These are phyloP conservation scores for Ampelomyces quisqualis DNA, from an alignment of 2,329 filamentous ascomycete genomes.

Conservation along the genomic window DNA sequence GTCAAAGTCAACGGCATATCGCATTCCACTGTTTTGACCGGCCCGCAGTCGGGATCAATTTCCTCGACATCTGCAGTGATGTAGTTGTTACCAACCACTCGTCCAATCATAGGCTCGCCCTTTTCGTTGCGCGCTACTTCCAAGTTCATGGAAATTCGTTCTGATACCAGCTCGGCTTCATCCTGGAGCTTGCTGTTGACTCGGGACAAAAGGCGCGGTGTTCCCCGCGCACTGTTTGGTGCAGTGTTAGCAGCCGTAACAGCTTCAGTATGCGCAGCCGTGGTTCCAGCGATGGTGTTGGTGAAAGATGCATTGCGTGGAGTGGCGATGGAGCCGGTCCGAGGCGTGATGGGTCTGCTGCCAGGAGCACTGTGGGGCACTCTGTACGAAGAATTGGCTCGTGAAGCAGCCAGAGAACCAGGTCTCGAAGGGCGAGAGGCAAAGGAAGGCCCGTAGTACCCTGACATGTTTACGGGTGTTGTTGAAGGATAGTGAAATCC, in stretches of 20 bases:
- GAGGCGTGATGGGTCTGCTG: conserved; percentile 11
- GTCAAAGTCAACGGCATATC: conserved; percentile 32
- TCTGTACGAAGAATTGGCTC: conserved; percentile 16
- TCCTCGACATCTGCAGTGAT: conserved; percentile 23
- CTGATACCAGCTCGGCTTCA: conserved; percentile 1
- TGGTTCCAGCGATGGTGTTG: conserved; percentile 12
- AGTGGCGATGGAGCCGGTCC: conserved; percentile 15
- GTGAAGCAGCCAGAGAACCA: conserved; percentile 15
- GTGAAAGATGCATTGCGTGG: conserved; percentile 15
- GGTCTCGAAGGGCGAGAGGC: conserved; percentile 12
- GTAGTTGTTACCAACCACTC: conserved; percentile 28
- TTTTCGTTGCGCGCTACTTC: conserved; percentile 25
- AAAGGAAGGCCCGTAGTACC: conserved; percentile 22
- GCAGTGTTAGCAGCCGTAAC: conserved; percentile 15
- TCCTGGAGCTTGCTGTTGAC: conserved; percentile 17
- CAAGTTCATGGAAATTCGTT: conserved; percentile 14
- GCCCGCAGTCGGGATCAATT: conserved; percentile 25
- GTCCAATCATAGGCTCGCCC: conserved; percentile 24
- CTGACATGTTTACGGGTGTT: conserved; percentile 11
- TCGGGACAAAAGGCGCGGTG: conserved; percentile 14
- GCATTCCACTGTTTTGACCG: conserved; percentile 28
- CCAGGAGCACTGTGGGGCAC: conserved; percentile 11
- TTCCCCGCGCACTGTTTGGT: conserved; percentile 14
- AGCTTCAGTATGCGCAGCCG: conserved; percentile 12
- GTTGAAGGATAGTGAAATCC: background rate